phyloP scores from a whole-genome alignment of 2,329 filamentous ascomycete species.

The Sclerotinia borealis region DNA sequence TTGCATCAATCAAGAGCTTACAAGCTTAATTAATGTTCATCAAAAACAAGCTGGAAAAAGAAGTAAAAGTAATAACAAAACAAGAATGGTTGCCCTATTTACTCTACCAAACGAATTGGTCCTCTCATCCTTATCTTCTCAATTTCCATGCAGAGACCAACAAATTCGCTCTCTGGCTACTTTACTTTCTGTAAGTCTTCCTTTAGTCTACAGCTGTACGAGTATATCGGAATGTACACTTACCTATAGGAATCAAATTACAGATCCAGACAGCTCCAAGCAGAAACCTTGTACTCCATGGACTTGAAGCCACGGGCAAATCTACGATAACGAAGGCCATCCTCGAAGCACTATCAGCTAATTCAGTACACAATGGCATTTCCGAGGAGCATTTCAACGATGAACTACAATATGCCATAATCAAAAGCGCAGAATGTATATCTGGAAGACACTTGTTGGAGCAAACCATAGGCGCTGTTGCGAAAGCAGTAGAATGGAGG shows the following conservation, averaged over 20 bases:
- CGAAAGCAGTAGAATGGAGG: constrained; percentile 43
- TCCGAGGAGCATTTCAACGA: constrained; percentile 45
- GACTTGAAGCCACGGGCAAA: constrained; percentile 83
- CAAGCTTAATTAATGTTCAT: not conserved
- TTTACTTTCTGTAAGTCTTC: constrained; percentile 38
- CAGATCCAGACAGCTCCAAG: constrained; percentile 12
- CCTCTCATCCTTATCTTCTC: constrained; percentile 40
- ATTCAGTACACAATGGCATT: constrained; percentile 48
- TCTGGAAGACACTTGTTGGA: constrained; percentile 74
- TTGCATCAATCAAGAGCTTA: not conserved
- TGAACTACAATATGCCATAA: constrained; percentile 49
- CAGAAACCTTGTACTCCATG: constrained; percentile 69
- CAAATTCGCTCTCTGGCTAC: constrained; percentile 55
- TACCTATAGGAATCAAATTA: not conserved
- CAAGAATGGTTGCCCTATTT: constrained; percentile 39
- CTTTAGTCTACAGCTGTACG: not conserved
- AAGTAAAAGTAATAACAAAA: not conserved
- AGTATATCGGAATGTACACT: constrained; percentile 19
- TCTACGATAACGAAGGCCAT: constrained; percentile 61
- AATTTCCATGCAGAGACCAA: constrained; percentile 51
- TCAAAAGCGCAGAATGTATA: constrained; percentile 71
- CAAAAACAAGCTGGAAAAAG: not conserved
- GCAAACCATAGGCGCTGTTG: constrained; percentile 55
- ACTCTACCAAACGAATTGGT: constrained; percentile 47
- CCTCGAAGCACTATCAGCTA: constrained; percentile 42